These are phyloP conservation scores for Sinapis alba DNA, from an alignment of 441 rosid species.

Conservation along the genomic window DNA sequence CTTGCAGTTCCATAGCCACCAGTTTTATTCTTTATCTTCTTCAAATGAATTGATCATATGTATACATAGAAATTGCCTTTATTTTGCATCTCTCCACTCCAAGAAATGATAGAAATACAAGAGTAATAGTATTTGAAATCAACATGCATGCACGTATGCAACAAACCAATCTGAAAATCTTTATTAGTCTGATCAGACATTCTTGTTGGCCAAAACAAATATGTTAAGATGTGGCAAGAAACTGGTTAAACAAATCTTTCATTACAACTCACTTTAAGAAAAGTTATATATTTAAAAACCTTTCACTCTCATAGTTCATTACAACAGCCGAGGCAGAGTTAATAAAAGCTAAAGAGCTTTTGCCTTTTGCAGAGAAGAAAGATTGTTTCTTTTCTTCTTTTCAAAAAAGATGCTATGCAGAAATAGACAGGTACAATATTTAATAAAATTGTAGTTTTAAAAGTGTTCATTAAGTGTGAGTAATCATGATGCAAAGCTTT, in stretches of 20 bases:
- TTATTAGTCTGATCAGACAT: not conserved
- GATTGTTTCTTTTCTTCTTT: constrained; percentile 20
- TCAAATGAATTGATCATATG: not conserved
- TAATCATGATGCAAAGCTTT: constrained; percentile 26
- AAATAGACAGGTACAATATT: constrained; percentile 2
- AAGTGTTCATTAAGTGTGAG: constrained; percentile 18
- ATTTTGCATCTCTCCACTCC: not conserved
- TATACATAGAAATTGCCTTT: not conserved
- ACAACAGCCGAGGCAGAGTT: constrained; percentile 14
- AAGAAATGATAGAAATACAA: not conserved
- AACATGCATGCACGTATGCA: not conserved
- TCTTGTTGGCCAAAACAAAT: not conserved
- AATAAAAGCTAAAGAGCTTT: constrained; percentile 29
- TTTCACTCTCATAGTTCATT: constrained; percentile 28
- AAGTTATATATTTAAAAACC: constrained; percentile 18
- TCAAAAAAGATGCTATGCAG: constrained; percentile 27
- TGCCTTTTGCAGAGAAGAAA: constrained; percentile 23
- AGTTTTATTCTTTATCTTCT: not conserved
- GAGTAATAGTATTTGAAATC: not conserved
- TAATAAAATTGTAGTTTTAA: constrained; percentile 4
- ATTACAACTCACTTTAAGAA: constrained; percentile 21
- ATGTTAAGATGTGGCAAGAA: not conserved
- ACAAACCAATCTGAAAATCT: not conserved
- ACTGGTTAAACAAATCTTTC: not conserved
- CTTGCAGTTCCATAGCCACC: constrained; percentile 2